Conservation (phyloP, 2,329 filamentous ascomycete species). For the Epichloe sylvatica region DNA sequence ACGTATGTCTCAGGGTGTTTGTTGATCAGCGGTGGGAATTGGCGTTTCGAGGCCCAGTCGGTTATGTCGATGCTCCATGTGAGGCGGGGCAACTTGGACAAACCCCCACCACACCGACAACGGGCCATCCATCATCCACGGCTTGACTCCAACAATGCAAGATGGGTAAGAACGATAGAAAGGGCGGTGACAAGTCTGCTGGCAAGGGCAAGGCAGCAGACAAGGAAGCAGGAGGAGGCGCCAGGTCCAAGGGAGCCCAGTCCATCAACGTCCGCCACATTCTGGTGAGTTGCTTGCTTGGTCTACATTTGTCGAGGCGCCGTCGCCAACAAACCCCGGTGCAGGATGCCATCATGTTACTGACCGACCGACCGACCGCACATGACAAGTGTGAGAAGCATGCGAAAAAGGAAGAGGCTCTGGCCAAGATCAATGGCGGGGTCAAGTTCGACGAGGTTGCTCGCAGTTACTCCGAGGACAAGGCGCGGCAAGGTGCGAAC, state of each 20-base stretch:
- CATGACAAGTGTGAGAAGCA: constrained; percentile 55
- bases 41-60: too few relatives aligned
- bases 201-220: constrained; percentile 15
- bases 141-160: constrained; percentile 2
- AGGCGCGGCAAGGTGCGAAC: constrained; percentile 47
- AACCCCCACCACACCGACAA: too few relatives aligned
- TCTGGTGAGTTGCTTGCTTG: constrained; percentile 26
- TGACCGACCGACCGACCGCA: background rate
- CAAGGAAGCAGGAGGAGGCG: constrained; percentile 21
- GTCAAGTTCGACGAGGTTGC: constrained; percentile 65
- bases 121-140: too few relatives aligned
- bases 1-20: too few relatives aligned
- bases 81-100: too few relatives aligned
- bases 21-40: too few relatives aligned
- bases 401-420: constrained; percentile 61
- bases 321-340: too few relatives aligned
- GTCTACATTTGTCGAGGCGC: too few relatives aligned
- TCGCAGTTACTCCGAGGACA: constrained; percentile 60
- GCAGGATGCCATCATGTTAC: too few relatives aligned
- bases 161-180: constrained; percentile 29
- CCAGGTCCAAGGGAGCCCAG: constrained; percentile 42
- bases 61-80: too few relatives aligned
- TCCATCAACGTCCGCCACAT: constrained; percentile 65
- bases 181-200: constrained; percentile 25
- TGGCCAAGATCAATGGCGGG: constrained; percentile 52